Conservation (phyloP, 2,329 filamentous ascomycete species). For the Colletotrichum endophyticum region DNA sequence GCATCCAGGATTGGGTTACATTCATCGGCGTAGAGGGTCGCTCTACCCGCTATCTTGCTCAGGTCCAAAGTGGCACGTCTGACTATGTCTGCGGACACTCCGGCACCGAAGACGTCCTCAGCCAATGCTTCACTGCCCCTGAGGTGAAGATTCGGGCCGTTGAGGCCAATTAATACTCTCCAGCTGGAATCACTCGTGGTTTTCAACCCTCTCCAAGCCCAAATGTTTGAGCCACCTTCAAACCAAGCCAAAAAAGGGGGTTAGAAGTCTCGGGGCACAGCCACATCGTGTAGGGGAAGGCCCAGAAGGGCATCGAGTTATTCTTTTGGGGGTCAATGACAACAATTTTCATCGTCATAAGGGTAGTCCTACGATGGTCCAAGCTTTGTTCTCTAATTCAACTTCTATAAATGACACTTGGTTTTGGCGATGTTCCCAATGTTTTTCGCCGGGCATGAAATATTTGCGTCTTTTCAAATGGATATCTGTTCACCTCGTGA, state of each 20-base stretch:
- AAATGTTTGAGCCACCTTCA: neutral
- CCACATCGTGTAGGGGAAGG: neutral
- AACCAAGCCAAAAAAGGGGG: neutral
- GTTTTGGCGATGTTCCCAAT: neutral
- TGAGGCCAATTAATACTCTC: neutral
- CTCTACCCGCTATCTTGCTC: neutral
- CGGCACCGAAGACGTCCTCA: neutral
- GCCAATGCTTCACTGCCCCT: neutral
- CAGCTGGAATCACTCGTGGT: neutral
- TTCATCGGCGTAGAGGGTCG: neutral
- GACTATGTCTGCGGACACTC: neutral
- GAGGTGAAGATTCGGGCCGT: neutral
- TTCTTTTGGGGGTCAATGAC: too few relatives aligned
- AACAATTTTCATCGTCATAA: neutral
- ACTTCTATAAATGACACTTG: neutral
- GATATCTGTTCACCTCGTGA: neutral
- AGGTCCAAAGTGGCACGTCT: neutral
- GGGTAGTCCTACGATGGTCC: neutral
- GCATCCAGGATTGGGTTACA: neutral
- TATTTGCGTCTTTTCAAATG: neutral
- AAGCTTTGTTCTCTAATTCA: neutral
- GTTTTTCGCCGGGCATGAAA: neutral
- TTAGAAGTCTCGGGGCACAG: neutral
- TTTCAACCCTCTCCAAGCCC: neutral
- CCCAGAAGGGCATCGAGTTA: neutral